These are phyloP conservation scores for Sicyos edulis DNA, from an alignment of 306 rosid genomes.

Conservation along the genomic window DNA sequence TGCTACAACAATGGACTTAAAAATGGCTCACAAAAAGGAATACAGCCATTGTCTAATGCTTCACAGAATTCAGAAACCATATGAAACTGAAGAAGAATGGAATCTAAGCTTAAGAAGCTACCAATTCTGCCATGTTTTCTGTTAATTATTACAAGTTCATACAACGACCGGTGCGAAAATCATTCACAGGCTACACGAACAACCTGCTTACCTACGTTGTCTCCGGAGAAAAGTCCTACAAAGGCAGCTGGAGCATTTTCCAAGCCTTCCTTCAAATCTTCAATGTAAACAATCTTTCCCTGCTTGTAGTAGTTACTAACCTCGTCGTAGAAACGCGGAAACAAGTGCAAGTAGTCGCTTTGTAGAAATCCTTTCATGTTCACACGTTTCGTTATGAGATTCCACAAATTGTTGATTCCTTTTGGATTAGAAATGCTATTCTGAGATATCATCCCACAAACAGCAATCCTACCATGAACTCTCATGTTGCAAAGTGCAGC, in stretches of 20 bases:
- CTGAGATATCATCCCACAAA: conserved; percentile 49
- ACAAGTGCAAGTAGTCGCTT: conserved; percentile 32
- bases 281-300: conserved; percentile 45
- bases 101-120: not conserved
- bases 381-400: conserved; percentile 34
- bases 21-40: not conserved
- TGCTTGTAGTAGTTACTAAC: conserved; percentile 32
- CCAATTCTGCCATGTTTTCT: not conserved
- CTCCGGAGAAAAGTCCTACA: conserved; percentile 37
- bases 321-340: conserved; percentile 33
- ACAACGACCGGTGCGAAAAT: not conserved
- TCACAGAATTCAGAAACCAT: not conserved
- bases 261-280: conserved; percentile 42
- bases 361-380: conserved; percentile 41
- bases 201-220: conserved; percentile 47
- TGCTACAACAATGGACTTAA: not conserved
- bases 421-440: conserved; percentile 28
- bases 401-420: conserved; percentile 31
- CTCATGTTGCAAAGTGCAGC: conserved; percentile 47
- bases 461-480: conserved; percentile 38
- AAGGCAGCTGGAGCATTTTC: conserved; percentile 46
- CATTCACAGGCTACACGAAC: conserved; percentile 25
- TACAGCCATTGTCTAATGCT: not conserved
- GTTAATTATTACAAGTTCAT: not conserved
- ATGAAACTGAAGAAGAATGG: not conserved